A percentile compares a stretch with the other conserved stretches of the same genome.
Conservation (phyloP, 441 rosid genomes). For the Arabidopsis hybrid region DNA sequence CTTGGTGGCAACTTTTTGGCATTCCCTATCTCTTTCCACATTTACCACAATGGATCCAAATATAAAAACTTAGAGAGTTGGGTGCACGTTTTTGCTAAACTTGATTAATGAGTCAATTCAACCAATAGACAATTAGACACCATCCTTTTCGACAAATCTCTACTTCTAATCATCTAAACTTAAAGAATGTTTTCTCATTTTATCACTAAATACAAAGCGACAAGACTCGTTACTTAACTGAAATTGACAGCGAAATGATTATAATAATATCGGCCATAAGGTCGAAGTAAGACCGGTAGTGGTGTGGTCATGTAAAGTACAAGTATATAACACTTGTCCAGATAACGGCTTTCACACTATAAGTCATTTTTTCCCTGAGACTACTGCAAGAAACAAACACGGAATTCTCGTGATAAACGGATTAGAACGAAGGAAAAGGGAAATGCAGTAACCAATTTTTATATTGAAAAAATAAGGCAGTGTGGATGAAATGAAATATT, state of each 20-base stretch:
- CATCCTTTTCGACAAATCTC: constrained; percentile 18
- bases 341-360: constrained; percentile 21
- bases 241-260: not conserved
- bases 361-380: not conserved
- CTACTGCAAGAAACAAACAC: constrained; percentile 39
- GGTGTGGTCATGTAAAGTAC: not conserved
- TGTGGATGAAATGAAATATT: not conserved
- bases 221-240: constrained; percentile 14
- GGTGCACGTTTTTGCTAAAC: constrained; percentile 24
- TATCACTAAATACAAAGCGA: constrained; percentile 11
- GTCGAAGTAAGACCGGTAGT: not conserved
- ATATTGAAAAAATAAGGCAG: not conserved
- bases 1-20: constrained; percentile 37
- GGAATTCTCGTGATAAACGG: constrained; percentile 34
- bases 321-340: constrained; percentile 22
- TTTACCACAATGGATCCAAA: not conserved
- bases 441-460: not conserved
- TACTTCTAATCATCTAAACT: not conserved
- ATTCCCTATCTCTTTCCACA: not conserved
- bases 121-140: not conserved
- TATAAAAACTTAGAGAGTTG: constrained; percentile 4
- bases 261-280: not conserved
- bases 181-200: not conserved
- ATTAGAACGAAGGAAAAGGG: constrained; percentile 18
- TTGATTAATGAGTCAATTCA: constrained; percentile 1